Evolutionary conservation across 1,139 yeast species (phyloP).

Genomic region (Sugiyamaella pinicola): DNA sequence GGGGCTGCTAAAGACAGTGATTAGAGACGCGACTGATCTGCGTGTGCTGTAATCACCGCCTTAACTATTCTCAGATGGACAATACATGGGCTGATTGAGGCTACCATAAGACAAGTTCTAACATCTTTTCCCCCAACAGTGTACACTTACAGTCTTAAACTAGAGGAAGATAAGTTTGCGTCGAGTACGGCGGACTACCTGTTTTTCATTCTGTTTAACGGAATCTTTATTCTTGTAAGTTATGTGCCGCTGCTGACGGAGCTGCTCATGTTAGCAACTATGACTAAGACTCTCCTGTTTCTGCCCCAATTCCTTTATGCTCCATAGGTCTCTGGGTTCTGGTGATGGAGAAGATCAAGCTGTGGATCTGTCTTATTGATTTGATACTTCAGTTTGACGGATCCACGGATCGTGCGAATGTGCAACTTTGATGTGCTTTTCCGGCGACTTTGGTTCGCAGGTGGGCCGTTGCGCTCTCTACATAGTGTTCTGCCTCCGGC

Average conservation of each 20-base stretch:
- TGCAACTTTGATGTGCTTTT: conserved; percentile 19
- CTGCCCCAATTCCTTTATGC: conserved; percentile 38
- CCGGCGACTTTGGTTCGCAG: neutral
- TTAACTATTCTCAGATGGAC: neutral
- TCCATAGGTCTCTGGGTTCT: conserved; percentile 40
- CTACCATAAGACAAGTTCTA: neutral
- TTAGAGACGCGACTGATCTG: neutral
- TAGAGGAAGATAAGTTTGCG: conserved; percentile 40
- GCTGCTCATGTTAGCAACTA: conserved; percentile 3
- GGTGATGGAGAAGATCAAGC: conserved; percentile 43
- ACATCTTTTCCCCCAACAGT: conserved; percentile 28
- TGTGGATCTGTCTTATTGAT: conserved; percentile 24
- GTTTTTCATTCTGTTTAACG: conserved; percentile 38
- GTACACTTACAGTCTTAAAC: conserved; percentile 38
- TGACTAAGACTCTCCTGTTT: conserved; percentile 37
- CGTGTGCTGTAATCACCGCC: neutral
- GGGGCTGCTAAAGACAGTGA: neutral
- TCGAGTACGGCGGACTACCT: conserved; percentile 38
- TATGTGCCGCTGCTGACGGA: conserved; percentile 1
- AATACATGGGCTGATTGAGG: neutral
- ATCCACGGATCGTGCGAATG: conserved; percentile 36
- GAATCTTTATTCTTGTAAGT: conserved; percentile 40
- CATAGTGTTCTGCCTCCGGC: too few species aligned
- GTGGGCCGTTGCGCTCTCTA: conserved; percentile 23
- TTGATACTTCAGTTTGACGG: conserved; percentile 35